Base-by-base conservation (phyloP, 108 stramenopile genomes). In the Skeletonema costatum region DNA sequence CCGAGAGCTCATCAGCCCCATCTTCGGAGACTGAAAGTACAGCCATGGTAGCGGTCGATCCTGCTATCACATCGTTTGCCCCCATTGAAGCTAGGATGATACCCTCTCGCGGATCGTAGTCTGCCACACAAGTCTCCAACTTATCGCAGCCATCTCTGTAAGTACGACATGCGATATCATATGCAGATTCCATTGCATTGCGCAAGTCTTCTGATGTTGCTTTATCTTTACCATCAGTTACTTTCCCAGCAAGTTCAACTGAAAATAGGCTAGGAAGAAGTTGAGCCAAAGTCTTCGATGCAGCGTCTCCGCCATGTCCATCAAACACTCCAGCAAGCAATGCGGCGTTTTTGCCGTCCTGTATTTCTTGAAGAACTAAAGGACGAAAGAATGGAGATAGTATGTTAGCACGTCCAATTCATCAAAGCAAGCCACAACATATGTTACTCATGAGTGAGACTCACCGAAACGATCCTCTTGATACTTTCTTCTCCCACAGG, bases 261-360 rank as follows among this genome's bases (percentile, higher is more conserved):
- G 87, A 70, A 21, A 92, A 69, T 4, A 87, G 50, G 10, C 66
- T 60, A 17, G 93, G 91, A 21, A 92, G 51, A 7, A 86, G 63
- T 50, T 80, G 64, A 16, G 89, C 78, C 31, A 89, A 85, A 6
- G 75, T 68, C 63, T 86, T 73, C 58, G 88, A 81, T 31, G 93
- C 93, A 10, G 86, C 87, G 14, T 65, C 81, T 19, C 93, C 93
- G 1, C 89, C 88, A 59, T 94, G 93, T 12, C 93, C 93, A 80
- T 94, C 93, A 82, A 91, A 84, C 4, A 94, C 90, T 29, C 90
- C 93, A n/a, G 89, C 83, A 4, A 94, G 50, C 7, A 92, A 62
- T 5, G 89, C 77, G 53, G 87, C 82, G 53, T 87, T 78, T n/a
- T 77, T 71, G 30, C 69, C 61, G 64, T 83, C 76, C 46, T 90